Percentiles rank a stretch among this genome's conserved stretches.
Conservation (phyloP, 495 filamentous ascomycete species). For the Staphylotrichum longicolle region DNA sequence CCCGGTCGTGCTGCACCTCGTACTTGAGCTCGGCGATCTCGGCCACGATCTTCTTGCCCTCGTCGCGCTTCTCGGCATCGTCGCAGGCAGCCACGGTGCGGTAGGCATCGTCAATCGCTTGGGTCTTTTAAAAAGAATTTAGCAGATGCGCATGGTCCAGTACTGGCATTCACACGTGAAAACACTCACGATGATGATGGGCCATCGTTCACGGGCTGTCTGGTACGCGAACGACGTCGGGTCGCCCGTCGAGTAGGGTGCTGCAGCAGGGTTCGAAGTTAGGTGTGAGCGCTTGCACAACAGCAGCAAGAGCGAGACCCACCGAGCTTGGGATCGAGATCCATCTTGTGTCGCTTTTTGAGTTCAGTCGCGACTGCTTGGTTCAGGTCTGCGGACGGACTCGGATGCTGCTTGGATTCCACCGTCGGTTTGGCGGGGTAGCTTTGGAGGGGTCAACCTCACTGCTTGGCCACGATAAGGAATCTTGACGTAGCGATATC, state of each 20-base stretch:
- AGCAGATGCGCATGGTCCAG: not conserved
- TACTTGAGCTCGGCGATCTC: constrained; percentile 85
- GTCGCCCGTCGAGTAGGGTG: constrained; percentile 75
- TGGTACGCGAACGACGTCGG: constrained; percentile 80
- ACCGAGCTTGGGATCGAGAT: constrained; percentile 41
- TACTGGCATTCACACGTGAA: not conserved
- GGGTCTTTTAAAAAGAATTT: constrained; percentile 59
- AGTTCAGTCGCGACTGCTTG: too few species aligned
- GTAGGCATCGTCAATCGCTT: constrained; percentile 92
- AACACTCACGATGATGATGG: constrained; percentile 75
- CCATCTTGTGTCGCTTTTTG: constrained; percentile 16
- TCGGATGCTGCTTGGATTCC: too few species aligned
- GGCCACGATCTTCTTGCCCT: constrained; percentile 84
- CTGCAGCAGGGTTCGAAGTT: constrained; percentile 41
- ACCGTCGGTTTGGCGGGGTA: constrained; percentile 6
- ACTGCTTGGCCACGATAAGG: too few species aligned
- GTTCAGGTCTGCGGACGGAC: too few species aligned
- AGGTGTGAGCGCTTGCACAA: not conserved
- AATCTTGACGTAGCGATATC: not conserved
- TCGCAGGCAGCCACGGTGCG: constrained; percentile 62
- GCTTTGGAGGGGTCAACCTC: constrained; percentile 9
- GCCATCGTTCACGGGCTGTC: constrained; percentile 85
- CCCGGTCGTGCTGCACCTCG: constrained; percentile 86
- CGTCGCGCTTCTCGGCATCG: constrained; percentile 62
- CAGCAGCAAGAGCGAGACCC: not conserved